A percentile compares a stretch with the other conserved stretches of the same genome.
Evolutionary conservation across 2,329 filamentous ascomycete species (phyloP).

Genomic region (Fonsecaea pugnacius): DNA sequence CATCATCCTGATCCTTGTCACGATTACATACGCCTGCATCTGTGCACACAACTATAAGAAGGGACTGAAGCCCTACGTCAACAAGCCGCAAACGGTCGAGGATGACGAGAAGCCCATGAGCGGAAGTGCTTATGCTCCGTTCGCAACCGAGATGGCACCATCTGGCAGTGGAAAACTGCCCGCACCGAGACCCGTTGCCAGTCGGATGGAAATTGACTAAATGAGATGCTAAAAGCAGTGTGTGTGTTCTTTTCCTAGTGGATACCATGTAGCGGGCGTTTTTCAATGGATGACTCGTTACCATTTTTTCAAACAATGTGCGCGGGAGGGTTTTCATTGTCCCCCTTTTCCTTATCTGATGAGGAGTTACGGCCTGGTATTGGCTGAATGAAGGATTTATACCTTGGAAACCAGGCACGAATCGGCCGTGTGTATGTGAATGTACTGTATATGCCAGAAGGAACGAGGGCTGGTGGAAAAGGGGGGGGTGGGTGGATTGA

Average conservation of each 20-base stretch:
- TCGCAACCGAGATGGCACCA: conserved; percentile 31
- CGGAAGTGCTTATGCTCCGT: conserved; percentile 32
- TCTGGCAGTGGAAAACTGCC: conserved; percentile 25
- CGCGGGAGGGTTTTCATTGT: not conserved
- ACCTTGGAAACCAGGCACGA: conserved; percentile 3
- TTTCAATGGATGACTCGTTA: conserved; percentile 1
- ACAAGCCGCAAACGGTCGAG: conserved; percentile 25
- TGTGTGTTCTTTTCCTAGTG: conserved; percentile 5
- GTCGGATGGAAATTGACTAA: conserved; percentile 35
- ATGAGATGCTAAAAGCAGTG: conserved; percentile 6
- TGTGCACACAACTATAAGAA: conserved; percentile 90
- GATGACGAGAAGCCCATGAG: conserved; percentile 35
- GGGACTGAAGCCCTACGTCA: conserved; percentile 83
- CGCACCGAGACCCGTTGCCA: conserved; percentile 20
- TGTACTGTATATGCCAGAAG: not conserved
- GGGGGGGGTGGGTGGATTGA: no score
- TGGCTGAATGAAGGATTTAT: not conserved
- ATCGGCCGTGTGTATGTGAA: not conserved
- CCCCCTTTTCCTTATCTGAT: conserved; percentile 8
- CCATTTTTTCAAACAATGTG: not conserved
- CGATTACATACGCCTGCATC: conserved; percentile 81
- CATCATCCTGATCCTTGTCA: conserved; percentile 82
- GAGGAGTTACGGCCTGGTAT: conserved; percentile 19
- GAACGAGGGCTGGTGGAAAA: not conserved
- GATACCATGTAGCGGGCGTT: conserved; percentile 20